These are phyloP conservation scores for Nicotiana tabacum DNA, from an alignment of 257 asterid species.

Conservation along the genomic window DNA sequence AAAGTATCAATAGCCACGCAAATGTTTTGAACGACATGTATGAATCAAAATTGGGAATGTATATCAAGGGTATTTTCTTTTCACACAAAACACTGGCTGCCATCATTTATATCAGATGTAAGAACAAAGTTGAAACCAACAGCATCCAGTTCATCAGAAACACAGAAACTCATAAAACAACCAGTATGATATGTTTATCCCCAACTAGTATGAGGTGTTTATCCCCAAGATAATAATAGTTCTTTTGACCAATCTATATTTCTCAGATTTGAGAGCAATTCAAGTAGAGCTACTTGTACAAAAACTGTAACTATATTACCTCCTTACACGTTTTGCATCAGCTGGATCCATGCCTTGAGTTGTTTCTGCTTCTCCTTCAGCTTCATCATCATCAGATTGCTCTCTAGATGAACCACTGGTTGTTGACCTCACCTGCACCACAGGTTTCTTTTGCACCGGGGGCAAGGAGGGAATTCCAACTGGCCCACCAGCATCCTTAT, in stretches of 20 bases:
- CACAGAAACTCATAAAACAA: neutral
- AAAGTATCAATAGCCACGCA: neutral
- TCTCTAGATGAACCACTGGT: constrained; percentile 93
- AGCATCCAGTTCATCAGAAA: neutral
- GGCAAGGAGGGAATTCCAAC: constrained; percentile 56
- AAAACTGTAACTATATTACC: constrained; percentile 41
- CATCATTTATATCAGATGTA: neutral
- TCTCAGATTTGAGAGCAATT: neutral
- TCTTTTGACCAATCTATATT: neutral
- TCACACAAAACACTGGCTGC: neutral
- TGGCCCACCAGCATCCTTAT: constrained; percentile 47
- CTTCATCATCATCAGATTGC: constrained; percentile 85
- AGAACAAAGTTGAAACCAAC: neutral
- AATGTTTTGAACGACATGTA: neutral
- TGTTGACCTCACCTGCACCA: constrained; percentile 61
- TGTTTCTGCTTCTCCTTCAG: constrained; percentile 73
- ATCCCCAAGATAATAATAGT: neutral
- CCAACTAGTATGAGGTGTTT: neutral
- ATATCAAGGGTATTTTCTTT: neutral
- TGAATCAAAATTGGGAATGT: neutral
- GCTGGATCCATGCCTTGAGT: constrained; percentile 55
- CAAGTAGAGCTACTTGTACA: neutral
- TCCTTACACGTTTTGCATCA: constrained; percentile 83
- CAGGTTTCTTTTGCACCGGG: constrained; percentile 42
- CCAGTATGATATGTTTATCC: neutral